Base-by-base conservation (phyloP, 495 filamentous ascomycete species). In the Cladorrhinum samala region DNA sequence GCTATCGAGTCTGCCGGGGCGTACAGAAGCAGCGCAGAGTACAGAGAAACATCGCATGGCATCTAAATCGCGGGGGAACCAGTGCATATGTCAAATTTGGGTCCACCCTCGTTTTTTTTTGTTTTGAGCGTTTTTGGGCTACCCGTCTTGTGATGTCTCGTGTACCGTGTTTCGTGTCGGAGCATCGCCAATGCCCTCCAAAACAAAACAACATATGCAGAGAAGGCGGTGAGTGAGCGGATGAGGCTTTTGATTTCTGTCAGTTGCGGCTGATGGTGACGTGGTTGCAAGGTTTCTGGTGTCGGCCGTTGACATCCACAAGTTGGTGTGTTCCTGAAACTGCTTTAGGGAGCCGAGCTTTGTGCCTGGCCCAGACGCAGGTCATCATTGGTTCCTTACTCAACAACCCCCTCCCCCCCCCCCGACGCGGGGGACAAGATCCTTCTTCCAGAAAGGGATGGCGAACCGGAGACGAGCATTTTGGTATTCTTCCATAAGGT, bases 241-340 rank as follows among this genome's bases (percentile, higher is more conserved):
- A 46, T 27, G 40, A 19, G 27, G 27, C 9, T n/a, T 37, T 18
- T 9, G 40, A 24, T n/a, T 24, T 50, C 9, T 20, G 21, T 19
- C 13, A 5, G 27, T 42, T 51, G 45, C 33, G 38, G 53, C 33
- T 54, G 36, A 23, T 23, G 24, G 42, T 47, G 45, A 47, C 45
- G 45, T 47, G 45, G 45, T 47, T 47, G 24, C n/a, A 16, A 25
- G 39, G 39, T 18, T n/a, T 41, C 30, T 47, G 23, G 45, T 24
- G 25, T 21, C 18, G 21, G 21, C 43, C 43, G 45, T 47, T 47
- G 45, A 47, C 23, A 47, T 47, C 24, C 23, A 47, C 45, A 17
- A 23, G 45, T 16, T 18, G 24, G 24, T 33, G 45, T 38, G 54
- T 57, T 57, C 54, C 54, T 57, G 54, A 57, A 57, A 52, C 49